Base-by-base conservation (phyloP, 495 filamentous ascomycete genomes). In the Aeminium ludgeri region DNA sequence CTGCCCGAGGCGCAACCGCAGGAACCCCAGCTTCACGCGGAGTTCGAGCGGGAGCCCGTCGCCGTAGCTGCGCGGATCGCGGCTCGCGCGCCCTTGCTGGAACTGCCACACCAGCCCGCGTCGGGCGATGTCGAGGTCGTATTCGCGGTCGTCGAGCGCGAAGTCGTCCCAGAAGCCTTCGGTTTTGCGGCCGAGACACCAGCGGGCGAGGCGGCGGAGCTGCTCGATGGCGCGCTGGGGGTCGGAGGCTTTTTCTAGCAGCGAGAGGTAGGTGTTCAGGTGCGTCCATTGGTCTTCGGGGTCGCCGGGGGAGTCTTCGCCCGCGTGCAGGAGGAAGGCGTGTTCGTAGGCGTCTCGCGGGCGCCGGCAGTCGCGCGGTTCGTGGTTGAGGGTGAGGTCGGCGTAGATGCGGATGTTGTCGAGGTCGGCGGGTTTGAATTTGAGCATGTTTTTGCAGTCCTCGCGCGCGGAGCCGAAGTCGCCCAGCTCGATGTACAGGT, bases 141-240 rank as follows among this genome's bases (percentile, higher is more conserved):
- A 97, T 64, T 97, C 89, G 42, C 86, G 70, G 58, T 97, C 89
- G 54, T 96, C 85, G 6, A 72, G 65, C 6, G 67, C 56, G 46
- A 73, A 68, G n/a, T 67, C 54, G 40, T 93, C 80, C 89, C 89
- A 97, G 51, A 74, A 84, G 10, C 40, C 54, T 52, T 96, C 91
- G 12, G 67, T 63, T 25, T 65, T 62, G 19, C 89, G 76, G 16
- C 82, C 81, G 23, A 91, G 61, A 19, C 93, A 62, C 86, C 86
- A 94, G 35, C 89, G 67, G 19, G 78, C 69, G 3, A 94, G 52
- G 11, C 62, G 60, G 55, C 80, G 87, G 10, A 89, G 59, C 49
- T 76, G 67, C 16, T 55, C 54, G 5, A 92, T 66, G 8, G 79
- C 86, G 40, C 76, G 65, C 41, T 69, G 64, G 38, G 20, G 10